Conservation (phyloP, 2,329 filamentous ascomycete species). For the Zymoseptoria crescenta region DNA sequence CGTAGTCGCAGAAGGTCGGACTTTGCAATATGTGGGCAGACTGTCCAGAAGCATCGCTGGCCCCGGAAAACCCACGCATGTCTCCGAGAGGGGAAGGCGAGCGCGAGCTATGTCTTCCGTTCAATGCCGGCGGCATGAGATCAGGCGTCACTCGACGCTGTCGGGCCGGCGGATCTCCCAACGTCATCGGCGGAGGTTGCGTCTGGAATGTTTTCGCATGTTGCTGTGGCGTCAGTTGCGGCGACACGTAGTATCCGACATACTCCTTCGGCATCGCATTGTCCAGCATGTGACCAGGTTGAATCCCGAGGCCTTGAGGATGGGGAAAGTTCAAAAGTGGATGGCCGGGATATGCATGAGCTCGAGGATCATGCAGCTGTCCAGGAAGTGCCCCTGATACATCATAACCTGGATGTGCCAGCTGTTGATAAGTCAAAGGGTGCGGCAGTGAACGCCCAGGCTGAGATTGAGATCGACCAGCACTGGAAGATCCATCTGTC, state of each 20-base stretch:
- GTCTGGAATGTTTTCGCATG: conserved; percentile 24
- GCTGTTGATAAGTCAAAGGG: conserved; percentile 31
- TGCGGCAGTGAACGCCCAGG: conserved; percentile 39
- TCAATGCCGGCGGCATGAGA: conserved; percentile 28
- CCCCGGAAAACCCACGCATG: conserved; percentile 32
- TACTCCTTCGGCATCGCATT: conserved; percentile 43
- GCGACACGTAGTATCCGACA: conserved; percentile 42
- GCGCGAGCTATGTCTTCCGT: conserved; percentile 27
- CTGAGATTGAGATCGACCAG: conserved; percentile 43
- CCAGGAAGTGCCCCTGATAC: conserved; percentile 26
- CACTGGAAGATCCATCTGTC: conserved; percentile 34
- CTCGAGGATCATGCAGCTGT: conserved; percentile 27
- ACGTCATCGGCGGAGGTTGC: conserved; percentile 30
- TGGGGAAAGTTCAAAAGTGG: conserved; percentile 20
- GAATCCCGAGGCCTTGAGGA: conserved; percentile 12
- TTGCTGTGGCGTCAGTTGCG: conserved; percentile 31
- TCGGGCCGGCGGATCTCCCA: conserved; percentile 34
- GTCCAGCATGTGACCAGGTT: conserved; percentile 14
- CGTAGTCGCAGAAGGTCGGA: conserved; percentile 15
- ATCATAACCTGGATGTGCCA: conserved; percentile 34
- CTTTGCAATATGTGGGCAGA: conserved; percentile 10
- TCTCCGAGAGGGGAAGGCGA: conserved; percentile 43
- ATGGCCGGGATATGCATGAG: conserved; percentile 20
- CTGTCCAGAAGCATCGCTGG: conserved; percentile 19
- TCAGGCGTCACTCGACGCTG: conserved; percentile 38